Conservation (phyloP, 2,329 filamentous ascomycete genomes). For the Monilinia fructigena region DNA sequence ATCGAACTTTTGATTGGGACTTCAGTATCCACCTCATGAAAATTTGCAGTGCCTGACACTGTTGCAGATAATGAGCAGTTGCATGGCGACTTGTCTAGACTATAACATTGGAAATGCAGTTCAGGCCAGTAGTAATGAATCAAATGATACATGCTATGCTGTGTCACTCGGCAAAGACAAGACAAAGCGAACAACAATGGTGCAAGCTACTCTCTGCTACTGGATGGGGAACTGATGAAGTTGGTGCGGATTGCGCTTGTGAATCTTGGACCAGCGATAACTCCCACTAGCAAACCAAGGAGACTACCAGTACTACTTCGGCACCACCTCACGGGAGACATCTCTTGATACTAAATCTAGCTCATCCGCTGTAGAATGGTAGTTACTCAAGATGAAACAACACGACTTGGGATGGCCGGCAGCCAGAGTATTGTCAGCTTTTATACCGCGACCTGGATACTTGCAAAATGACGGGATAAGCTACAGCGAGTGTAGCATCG, state of each 20-base stretch:
- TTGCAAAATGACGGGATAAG: no score
- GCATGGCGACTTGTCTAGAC: neutral
- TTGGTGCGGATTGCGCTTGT: neutral
- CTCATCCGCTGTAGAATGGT: no score
- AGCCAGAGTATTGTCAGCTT: no score
- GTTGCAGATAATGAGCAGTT: neutral
- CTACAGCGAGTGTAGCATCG: no score
- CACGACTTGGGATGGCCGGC: no score
- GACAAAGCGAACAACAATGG: neutral
- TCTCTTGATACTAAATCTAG: no score
- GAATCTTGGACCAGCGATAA: neutral
- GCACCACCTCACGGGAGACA: no score
- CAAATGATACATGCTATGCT: neutral
- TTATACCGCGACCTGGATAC: no score
- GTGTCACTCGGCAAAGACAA: neutral
- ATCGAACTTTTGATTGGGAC: neutral
- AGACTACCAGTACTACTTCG: neutral
- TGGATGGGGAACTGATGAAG: neutral
- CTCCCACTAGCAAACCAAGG: no score
- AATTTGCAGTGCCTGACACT: neutral
- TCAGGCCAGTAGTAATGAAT: no score
- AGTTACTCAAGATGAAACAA: no score
- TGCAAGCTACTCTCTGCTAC: neutral
- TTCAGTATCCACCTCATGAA: neutral
- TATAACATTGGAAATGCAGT: neutral